phyloP scores from a whole-genome alignment of 2,329 filamentous ascomycete species.

The Fusarium palustre region DNA sequence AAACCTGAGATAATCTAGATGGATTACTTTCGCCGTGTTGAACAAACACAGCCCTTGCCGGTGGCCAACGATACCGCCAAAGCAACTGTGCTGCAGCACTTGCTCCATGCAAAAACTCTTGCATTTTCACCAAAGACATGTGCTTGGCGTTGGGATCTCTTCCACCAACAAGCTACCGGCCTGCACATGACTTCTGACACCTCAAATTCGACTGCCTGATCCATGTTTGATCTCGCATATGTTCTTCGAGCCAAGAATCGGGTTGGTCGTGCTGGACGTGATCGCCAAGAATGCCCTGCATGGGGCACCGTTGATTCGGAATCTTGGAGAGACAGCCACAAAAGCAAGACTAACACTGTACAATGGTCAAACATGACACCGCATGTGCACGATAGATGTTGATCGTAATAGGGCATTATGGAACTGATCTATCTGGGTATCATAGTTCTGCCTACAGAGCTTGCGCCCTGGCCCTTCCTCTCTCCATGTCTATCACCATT shows the following conservation, averaged over 20 bases:
- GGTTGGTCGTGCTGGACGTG: not conserved
- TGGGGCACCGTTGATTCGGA: too few species aligned
- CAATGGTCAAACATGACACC: too few species aligned
- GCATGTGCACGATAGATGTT: not conserved
- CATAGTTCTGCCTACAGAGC: not conserved
- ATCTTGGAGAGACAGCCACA: too few species aligned
- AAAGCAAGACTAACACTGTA: too few species aligned
- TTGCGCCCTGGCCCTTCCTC: not conserved
- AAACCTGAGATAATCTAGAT: too few species aligned
- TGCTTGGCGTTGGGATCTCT: too few species aligned
- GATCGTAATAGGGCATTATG: rapidly evolving
- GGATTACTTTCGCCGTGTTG: too few species aligned
- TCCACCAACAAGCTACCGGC: too few species aligned
- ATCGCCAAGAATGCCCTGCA: not conserved
- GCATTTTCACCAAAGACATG: too few species aligned
- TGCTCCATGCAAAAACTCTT: too few species aligned
- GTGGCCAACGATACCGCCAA: too few species aligned
- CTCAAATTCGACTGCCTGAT: not conserved
- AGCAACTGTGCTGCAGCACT: not conserved
- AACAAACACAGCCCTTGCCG: too few species aligned
- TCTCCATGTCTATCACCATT: not conserved
- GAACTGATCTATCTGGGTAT: not conserved
- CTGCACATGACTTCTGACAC: not conserved
- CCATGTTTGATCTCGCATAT: not conserved
- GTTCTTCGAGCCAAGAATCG: not conserved